Evolutionary conservation across 2,329 filamentous ascomycete genomes (phyloP).

Genomic region (Beauveria caledonica): DNA sequence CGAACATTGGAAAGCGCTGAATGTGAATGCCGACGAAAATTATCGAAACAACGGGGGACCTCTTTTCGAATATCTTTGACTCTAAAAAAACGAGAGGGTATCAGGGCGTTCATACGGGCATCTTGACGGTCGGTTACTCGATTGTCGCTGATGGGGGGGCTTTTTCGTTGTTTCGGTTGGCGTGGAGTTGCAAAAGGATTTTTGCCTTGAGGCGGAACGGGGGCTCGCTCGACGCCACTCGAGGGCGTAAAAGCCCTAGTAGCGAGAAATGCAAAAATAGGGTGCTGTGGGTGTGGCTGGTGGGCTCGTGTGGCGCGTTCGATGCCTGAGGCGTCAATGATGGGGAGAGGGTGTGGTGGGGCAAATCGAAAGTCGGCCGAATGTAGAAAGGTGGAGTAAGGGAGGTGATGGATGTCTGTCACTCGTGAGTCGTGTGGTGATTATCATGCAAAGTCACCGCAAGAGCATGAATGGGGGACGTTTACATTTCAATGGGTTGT

Average conservation of each 20-base stretch:
- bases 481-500: not conserved
- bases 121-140: slow-evolving; percentile 30
- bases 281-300: slow-evolving; percentile 11
- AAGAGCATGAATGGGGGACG: not conserved
- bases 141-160: slow-evolving; percentile 22
- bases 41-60: not conserved
- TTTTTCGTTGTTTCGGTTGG: slow-evolving; percentile 15
- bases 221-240: slow-evolving; percentile 12
- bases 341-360: not conserved
- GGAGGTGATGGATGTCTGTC: too few relatives aligned
- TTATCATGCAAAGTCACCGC: not conserved
- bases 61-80: not conserved
- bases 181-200: slow-evolving; percentile 23
- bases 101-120: slow-evolving; percentile 29
- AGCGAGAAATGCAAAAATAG: slow-evolving; percentile 10
- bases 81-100: not conserved
- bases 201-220: slow-evolving; percentile 21
- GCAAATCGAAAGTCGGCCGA: not conserved
- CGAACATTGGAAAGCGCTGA: not conserved
- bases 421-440: not conserved
- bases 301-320: slow-evolving; percentile 6
- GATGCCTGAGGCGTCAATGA: slow-evolving; percentile 15
- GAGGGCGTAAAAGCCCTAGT: slow-evolving; percentile 32
- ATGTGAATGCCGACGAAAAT: not conserved
- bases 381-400: too few relatives aligned